These are phyloP conservation scores for Cutaneotrichosporon dermatis DNA, from an alignment of 1,284 basidiomycete species.

Conservation along the genomic window DNA sequence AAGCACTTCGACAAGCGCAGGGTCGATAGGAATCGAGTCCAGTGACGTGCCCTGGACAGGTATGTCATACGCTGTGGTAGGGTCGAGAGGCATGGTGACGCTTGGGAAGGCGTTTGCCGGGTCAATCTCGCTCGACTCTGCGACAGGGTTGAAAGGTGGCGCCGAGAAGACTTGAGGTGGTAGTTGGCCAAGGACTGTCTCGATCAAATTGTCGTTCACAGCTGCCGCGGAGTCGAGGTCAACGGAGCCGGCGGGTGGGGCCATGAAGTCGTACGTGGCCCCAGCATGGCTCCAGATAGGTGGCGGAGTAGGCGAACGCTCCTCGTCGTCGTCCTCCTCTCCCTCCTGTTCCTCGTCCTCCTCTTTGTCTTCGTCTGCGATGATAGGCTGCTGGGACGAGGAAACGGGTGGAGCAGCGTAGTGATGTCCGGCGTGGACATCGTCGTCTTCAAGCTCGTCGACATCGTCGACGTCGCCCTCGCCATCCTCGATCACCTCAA, in stretches of 20 bases:
- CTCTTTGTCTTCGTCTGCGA: not conserved
- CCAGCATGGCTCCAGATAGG: not conserved
- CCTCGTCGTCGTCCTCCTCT: not conserved
- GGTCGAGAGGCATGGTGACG: too few species aligned
- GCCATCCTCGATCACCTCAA: slow-evolving; percentile 2
- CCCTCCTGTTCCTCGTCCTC: not conserved
- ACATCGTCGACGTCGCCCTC: slow-evolving; percentile 8
- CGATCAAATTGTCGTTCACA: not conserved
- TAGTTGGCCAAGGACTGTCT: not conserved
- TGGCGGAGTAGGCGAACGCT: not conserved
- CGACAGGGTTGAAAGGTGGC: not conserved
- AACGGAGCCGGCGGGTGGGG: not conserved
- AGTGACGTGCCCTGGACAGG: not conserved
- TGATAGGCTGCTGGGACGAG: too few species aligned
- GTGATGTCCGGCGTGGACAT: not conserved
- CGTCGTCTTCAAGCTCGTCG: not conserved
- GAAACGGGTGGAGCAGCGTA: too few species aligned
- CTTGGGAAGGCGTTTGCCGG: too few species aligned
- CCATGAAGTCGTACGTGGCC: not conserved
- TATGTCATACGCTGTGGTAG: too few species aligned
- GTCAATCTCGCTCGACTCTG: too few species aligned
- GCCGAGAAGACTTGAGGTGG: not conserved
- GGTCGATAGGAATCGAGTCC: not conserved
- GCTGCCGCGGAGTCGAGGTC: not conserved
- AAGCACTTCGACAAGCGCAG: not conserved